Base-by-base conservation (phyloP, 2,329 filamentous ascomycete species). In the Diaporthe capsici region DNA sequence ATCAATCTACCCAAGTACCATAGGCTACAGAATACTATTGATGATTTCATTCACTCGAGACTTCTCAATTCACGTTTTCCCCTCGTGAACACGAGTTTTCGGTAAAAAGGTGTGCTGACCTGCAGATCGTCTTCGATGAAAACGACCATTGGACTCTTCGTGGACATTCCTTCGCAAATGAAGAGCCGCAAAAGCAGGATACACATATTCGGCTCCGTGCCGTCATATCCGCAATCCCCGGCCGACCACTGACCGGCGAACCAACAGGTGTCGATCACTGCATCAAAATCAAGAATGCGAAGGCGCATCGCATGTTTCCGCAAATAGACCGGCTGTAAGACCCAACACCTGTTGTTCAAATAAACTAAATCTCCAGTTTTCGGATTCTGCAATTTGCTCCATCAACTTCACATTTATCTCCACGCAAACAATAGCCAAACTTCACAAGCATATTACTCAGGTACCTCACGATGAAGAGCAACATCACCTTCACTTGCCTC, bases 161-260 rank as follows among this genome's bases (percentile, higher is more conserved):
- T 44, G 37, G 37, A 25, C n/a, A 15, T 10, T 28, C 8, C n/a
- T 28, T 63, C 13, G n/a, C 37, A 9, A 42, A 63, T 44, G 13
- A 20, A 25, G 6, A 44, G 15, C 13, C 37, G 13, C 13, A 39
- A 25, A 61, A 42, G 37, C 34, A 28, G 37, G 25, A 25, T 7
- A 28, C 0, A 17, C 22, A 61, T 42, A 28, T 25, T 31, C 39
- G 60, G n/a, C 58, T 31, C 60, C 25, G 60, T 44, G 60, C 60
- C 60, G 60, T 47, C 60, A 44, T 63, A 44, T 63, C 60, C 60
- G 60, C n/a, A 44, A 47, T 63, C 60, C 60, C 60, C 60, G 39
- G 60, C 37, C 60, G 39, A 31, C 34, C 39, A 20, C 60, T 47
- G n/a, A 22, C 57, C 7, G 39, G 60, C 39, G 22, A 44, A 63